Percentiles rank a stretch among this genome's conserved stretches.
Conservation (phyloP, 1,284 basidiomycete genomes). For the Melampsora larici-populina region DNA sequence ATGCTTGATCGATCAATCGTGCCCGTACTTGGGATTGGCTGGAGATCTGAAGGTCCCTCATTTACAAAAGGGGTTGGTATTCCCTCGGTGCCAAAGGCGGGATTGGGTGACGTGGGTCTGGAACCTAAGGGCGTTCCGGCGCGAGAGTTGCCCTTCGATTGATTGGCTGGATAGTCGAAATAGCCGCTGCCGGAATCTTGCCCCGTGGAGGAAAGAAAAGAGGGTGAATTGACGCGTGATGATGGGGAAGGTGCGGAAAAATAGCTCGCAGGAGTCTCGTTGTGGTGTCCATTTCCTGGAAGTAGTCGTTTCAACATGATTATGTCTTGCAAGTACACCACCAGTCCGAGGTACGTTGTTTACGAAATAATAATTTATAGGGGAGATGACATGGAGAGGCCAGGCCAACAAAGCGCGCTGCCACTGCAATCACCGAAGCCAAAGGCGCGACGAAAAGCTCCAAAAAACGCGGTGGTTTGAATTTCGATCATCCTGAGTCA, state of each 20-base stretch:
- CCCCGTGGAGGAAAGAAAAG: background rate
- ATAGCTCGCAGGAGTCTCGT: background rate
- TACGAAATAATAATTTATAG: no score
- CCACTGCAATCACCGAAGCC: no score
- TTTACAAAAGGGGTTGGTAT: background rate
- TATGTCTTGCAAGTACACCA: background rate
- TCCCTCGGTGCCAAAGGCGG: background rate
- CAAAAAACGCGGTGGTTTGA: no score
- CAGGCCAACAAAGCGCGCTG: no score
- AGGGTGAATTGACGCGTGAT: background rate
- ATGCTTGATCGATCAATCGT: constrained; percentile 1
- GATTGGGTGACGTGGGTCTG: background rate
- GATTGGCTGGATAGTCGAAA: background rate
- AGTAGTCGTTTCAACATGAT: constrained; percentile 9
- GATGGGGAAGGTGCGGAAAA: background rate
- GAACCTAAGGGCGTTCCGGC: background rate
- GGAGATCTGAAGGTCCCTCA: background rate
- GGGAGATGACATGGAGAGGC: no score
- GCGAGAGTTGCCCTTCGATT: background rate
- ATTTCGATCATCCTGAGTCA: background rate
- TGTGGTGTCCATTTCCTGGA: constrained; percentile 4
- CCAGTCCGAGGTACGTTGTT: no score
- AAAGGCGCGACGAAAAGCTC: no score
- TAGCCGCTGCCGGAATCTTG: background rate
- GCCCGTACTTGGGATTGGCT: background rate